Percentiles rank a stretch among this genome's conserved stretches.
Evolutionary conservation across 331 rosid species (phyloP).

Genomic region (Arachis monticola): DNA sequence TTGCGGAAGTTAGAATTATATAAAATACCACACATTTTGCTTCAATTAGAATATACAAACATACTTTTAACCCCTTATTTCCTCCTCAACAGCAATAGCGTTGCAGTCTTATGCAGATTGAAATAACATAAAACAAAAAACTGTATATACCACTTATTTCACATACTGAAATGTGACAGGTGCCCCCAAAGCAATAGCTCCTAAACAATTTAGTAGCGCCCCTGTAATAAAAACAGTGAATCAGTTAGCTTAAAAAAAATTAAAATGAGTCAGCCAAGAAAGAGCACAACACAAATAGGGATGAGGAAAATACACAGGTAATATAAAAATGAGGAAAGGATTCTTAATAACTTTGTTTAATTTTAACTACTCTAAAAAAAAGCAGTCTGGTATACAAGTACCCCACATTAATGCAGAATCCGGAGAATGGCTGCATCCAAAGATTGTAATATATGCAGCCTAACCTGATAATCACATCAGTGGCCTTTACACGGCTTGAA

Average conservation of each 20-base stretch:
- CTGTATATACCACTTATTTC: constrained; percentile 39
- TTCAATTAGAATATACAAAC: constrained; percentile 11
- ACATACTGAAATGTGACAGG: constrained; percentile 84
- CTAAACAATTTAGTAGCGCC: constrained; percentile 71
- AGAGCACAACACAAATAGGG: neutral
- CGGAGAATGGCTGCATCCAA: no score
- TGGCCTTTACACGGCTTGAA: no score
- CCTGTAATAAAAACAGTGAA: constrained; percentile 54
- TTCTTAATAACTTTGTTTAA: neutral
- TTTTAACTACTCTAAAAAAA: no score
- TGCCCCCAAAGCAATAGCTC: constrained; percentile 90
- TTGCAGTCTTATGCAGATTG: neutral
- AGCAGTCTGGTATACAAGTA: no score
- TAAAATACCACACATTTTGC: constrained; percentile 27
- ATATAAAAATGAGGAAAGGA: neutral
- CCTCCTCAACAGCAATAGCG: constrained; percentile 45
- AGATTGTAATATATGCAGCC: no score
- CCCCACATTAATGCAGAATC: no score
- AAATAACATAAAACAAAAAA: constrained; percentile 24
- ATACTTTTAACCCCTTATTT: constrained; percentile 25
- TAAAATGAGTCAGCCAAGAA: neutral
- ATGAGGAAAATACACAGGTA: neutral
- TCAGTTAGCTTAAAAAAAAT: neutral
- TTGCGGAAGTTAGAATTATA: constrained; percentile 34
- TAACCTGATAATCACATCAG: no score